Evolutionary conservation across 768 basidiomycete genomes (phyloP).

Genomic region (Coprinopsis marcescibilis): DNA sequence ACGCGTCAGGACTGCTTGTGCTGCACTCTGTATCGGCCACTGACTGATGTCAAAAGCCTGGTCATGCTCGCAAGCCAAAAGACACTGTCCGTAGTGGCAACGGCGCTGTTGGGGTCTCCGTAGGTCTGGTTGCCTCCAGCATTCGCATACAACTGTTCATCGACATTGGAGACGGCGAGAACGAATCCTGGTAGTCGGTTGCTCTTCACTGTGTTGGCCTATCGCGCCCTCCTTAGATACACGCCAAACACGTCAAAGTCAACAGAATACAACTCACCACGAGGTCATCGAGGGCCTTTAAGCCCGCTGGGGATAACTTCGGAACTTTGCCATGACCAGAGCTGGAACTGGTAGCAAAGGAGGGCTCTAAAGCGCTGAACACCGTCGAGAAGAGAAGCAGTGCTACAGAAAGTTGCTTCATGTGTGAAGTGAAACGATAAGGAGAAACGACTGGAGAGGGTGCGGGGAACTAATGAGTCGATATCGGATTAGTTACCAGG

Average conservation of each 20-base stretch:
- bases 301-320: background rate
- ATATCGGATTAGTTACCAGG: too few species aligned
- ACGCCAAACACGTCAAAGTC: too few species aligned
- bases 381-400: too few species aligned
- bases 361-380: too few species aligned
- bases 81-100: constrained; percentile 20
- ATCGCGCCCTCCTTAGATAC: too few species aligned
- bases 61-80: constrained; percentile 36
- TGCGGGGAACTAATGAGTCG: too few species aligned
- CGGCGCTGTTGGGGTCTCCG: constrained; percentile 21
- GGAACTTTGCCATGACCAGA: background rate
- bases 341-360: too few species aligned
- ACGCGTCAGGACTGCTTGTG: background rate
- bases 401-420: too few species aligned
- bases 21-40: background rate
- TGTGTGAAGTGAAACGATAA: too few species aligned
- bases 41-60: constrained; percentile 26
- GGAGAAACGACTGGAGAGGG: too few species aligned
- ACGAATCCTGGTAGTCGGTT: too few species aligned
- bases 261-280: background rate
- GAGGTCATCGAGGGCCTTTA: background rate
- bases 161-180: constrained; percentile 22
- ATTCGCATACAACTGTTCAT: constrained; percentile 23
- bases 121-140: constrained; percentile 18
- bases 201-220: too few species aligned